Percentiles rank a stretch among this genome's conserved stretches.
phyloP scores from a whole-genome alignment of 345 rosid genomes.

The Camelina sativa region DNA sequence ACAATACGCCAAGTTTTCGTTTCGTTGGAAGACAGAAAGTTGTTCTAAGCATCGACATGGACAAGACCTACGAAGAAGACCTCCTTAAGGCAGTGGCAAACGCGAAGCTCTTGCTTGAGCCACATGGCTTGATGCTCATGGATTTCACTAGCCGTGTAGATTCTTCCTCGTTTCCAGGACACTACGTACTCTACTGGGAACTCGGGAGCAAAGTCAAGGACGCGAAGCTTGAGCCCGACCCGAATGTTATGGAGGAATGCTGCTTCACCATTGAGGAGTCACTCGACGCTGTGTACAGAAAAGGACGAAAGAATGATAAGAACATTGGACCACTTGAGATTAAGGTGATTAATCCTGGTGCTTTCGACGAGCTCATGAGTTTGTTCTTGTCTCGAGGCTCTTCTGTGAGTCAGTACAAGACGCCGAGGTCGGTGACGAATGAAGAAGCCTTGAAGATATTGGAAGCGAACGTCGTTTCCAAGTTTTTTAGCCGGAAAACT shows the following conservation, averaged over 20 bases:
- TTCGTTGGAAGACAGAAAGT: constrained; percentile 78
- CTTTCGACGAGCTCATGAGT: constrained; percentile 83
- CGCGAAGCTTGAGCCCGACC: constrained; percentile 45
- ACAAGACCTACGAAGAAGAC: constrained; percentile 89
- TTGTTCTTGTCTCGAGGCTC: constrained; percentile 76
- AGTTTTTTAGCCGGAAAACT: constrained; percentile 57
- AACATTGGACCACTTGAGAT: constrained; percentile 81
- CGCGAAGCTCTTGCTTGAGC: constrained; percentile 59
- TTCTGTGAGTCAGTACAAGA: constrained; percentile 91
- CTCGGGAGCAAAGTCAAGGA: constrained; percentile 46
- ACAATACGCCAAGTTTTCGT: constrained; percentile 73
- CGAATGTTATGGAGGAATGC: constrained; percentile 61
- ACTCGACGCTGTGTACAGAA: constrained; percentile 79
- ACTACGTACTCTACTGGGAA: constrained; percentile 91
- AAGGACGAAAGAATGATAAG: constrained; percentile 65
- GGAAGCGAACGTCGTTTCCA: constrained; percentile 59
- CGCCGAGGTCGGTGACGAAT: constrained; percentile 77
- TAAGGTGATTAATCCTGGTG: constrained; percentile 66
- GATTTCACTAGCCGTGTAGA: constrained; percentile 88
- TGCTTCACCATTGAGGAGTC: constrained; percentile 72
- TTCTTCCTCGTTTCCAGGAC: constrained; percentile 72
- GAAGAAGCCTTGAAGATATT: constrained; percentile 58
- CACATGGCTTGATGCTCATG: constrained; percentile 62
- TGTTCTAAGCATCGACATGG: constrained; percentile 77
- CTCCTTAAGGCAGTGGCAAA: constrained; percentile 70